Conservation (phyloP, 768 basidiomycete species). For the Agrocybe pediades region DNA sequence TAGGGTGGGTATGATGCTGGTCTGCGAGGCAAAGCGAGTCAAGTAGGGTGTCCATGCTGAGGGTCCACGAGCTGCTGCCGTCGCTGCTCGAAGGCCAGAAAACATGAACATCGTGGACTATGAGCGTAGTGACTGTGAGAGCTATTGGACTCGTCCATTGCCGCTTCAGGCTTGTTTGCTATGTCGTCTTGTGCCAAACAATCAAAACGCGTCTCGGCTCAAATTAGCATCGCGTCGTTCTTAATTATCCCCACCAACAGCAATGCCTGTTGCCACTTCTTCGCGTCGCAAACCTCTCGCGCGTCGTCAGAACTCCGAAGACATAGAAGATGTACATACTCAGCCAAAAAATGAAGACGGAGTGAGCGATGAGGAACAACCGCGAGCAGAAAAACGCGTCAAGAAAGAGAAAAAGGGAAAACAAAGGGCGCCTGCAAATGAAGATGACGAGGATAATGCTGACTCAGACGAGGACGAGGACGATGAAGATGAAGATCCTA, state of each 20-base stretch:
- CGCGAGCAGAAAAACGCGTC: conserved; percentile 29
- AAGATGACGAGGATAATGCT: conserved; percentile 22
- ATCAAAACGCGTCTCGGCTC: conserved; percentile 36
- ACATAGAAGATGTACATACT: conserved; percentile 59
- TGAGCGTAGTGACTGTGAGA: background rate
- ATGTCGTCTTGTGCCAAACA: conserved; percentile 27
- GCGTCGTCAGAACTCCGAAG: conserved; percentile 52
- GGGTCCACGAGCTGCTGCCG: conserved; percentile 24
- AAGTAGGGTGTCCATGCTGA: conserved; percentile 27
- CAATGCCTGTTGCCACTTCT: conserved; percentile 40
- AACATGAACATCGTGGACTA: conserved; percentile 32
- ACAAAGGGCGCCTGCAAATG: conserved; percentile 26
- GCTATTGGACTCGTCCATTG: background rate
- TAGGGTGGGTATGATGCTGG: conserved; percentile 12
- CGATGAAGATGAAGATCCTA: conserved; percentile 50
- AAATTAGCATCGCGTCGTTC: conserved; percentile 13
- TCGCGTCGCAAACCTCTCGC: conserved; percentile 40
- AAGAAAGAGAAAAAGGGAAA: conserved; percentile 38
- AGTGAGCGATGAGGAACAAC: conserved; percentile 44
- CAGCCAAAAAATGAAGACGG: conserved; percentile 41
- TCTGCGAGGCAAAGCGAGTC: conserved; percentile 15
- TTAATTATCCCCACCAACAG: conserved; percentile 10
- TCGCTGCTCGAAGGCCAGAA: conserved; percentile 34
- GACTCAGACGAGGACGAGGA: conserved; percentile 27
- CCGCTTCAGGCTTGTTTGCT: conserved; percentile 22